These are phyloP conservation scores for Begonia fuchsioides DNA, from an alignment of 306 rosid species.

Conservation along the genomic window DNA sequence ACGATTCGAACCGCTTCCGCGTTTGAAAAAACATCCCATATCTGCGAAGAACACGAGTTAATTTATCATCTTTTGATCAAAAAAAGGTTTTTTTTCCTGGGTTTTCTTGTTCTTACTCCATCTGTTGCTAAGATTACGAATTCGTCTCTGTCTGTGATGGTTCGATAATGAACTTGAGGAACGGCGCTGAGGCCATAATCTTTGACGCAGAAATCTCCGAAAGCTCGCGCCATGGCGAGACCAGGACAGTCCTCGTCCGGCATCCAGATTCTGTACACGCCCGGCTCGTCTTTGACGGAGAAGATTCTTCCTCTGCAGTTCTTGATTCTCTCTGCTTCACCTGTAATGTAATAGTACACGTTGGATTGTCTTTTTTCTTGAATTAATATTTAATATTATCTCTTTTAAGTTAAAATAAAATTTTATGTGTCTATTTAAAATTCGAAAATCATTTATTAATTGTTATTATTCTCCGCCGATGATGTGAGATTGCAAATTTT, in stretches of 20 bases:
- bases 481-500: neutral
- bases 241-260: conserved; percentile 89
- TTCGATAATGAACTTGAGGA: conserved; percentile 60
- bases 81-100: neutral
- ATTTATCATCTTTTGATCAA: no score
- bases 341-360: conserved; percentile 22
- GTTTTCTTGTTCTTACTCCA: conserved; percentile 36
- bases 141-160: conserved; percentile 40
- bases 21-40: conserved; percentile 86
- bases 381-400: no score
- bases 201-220: conserved; percentile 89
- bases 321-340: conserved; percentile 68
- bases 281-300: conserved; percentile 60
- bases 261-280: conserved; percentile 82
- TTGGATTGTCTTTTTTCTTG: no score
- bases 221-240: conserved; percentile 89
- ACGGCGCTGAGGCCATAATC: conserved; percentile 71
- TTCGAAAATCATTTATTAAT: no score
- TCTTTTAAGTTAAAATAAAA: no score
- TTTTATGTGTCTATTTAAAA: no score
- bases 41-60: conserved; percentile 18
- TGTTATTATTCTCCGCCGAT: no score
- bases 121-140: conserved; percentile 81
- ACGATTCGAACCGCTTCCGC: conserved; percentile 60
- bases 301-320: conserved; percentile 60